Conservation (phyloP, 805 yeast species). For the Wickerhamiella brachini region DNA sequence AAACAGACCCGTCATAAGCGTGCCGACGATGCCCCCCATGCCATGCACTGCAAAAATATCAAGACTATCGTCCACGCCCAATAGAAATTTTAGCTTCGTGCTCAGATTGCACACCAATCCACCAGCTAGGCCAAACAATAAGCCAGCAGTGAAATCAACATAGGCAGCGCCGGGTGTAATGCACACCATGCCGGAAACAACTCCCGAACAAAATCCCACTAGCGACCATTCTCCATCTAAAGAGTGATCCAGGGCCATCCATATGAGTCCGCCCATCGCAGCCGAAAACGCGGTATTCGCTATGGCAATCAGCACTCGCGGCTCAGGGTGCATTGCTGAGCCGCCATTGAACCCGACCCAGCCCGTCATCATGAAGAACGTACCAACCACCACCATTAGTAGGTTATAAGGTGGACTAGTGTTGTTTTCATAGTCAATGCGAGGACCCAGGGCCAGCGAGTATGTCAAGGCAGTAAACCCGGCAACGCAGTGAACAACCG, state of each 20-base stretch:
- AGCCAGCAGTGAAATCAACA: slow-evolving; percentile 73
- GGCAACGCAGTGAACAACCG: slow-evolving; percentile 59
- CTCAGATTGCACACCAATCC: slow-evolving; percentile 73
- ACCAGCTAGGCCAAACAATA: slow-evolving; percentile 59
- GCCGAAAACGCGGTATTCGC: slow-evolving; percentile 43
- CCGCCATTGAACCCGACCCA: slow-evolving; percentile 76
- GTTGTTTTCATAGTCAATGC: slow-evolving; percentile 43
- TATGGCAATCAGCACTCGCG: slow-evolving; percentile 33
- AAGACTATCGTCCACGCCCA: slow-evolving; percentile 84
- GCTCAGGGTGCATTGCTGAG: slow-evolving; percentile 30
- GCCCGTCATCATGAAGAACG: slow-evolving; percentile 58
- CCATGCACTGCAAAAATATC: slow-evolving; percentile 72
- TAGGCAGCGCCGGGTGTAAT: slow-evolving; percentile 96
- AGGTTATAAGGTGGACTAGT: slow-evolving; percentile 44
- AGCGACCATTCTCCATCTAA: slow-evolving; percentile 82
- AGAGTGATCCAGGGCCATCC: slow-evolving; percentile 31
- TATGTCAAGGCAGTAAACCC: slow-evolving; percentile 62
- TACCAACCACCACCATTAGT: slow-evolving; percentile 52
- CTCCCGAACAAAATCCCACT: slow-evolving; percentile 88
- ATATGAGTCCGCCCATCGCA: slow-evolving; percentile 33
- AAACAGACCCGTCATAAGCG: slow-evolving; percentile 76
- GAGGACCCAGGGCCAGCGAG: slow-evolving; percentile 50
- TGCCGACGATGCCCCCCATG: slow-evolving; percentile 28
- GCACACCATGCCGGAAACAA: slow-evolving; percentile 86
- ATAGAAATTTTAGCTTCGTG: slow-evolving; percentile 57